Conservation (phyloP, 179 eudicot genomes). For the Silene noctiflora region DNA sequence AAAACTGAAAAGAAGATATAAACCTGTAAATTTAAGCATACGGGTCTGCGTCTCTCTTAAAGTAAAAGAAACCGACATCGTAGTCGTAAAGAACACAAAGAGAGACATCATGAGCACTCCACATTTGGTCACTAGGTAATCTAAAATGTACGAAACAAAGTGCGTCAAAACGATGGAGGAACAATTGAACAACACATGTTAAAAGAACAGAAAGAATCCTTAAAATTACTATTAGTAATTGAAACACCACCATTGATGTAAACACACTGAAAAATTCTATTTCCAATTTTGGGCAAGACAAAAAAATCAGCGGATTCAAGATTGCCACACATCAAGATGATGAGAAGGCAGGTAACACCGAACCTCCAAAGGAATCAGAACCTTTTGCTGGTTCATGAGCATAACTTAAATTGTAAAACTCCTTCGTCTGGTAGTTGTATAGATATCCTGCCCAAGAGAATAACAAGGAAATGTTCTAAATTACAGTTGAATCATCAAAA, state of each 20-base stretch:
- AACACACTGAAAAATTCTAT: too few species aligned
- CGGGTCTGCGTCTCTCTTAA: conserved; percentile 96
- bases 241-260: background rate
- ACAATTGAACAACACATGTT: background rate
- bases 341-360: conserved; percentile 23
- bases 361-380: conserved; percentile 84
- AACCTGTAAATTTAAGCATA: conserved; percentile 95
- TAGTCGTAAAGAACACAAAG: conserved; percentile 97
- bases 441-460: conserved; percentile 63
- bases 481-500: background rate
- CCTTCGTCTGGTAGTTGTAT: conserved; percentile 83
- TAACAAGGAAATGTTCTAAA: background rate
- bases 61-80: conserved; percentile 97
- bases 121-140: conserved; percentile 88
- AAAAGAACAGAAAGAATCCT: background rate
- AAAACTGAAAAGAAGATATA: conserved; percentile 5
- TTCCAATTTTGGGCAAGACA: background rate
- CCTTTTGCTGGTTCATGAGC: conserved; percentile 84
- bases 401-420: conserved; percentile 81
- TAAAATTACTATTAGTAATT: background rate
- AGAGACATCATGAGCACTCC: conserved; percentile 98
- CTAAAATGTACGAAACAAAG: conserved; percentile 43
- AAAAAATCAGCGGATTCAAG: background rate
- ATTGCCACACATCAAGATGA: background rate
- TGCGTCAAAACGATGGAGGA: background rate